phyloP scores from a whole-genome alignment of 2,329 filamentous ascomycete species.

The Arthrobotrys sinensis region DNA sequence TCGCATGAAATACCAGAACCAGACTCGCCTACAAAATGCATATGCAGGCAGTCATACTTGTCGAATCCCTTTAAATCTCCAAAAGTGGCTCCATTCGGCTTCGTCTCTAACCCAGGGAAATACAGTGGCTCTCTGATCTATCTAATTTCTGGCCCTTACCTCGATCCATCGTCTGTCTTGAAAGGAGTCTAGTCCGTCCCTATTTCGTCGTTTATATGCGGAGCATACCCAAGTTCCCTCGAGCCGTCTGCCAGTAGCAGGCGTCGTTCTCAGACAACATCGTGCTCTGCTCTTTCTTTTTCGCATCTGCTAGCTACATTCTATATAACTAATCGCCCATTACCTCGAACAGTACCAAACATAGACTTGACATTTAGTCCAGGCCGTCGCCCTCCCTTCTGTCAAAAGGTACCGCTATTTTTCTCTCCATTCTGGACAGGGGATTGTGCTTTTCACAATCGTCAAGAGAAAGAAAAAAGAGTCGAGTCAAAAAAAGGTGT shows the following conservation, averaged over 20 bases:
- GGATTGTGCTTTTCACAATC: slow-evolving; percentile 4
- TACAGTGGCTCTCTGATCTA: slow-evolving; percentile 17
- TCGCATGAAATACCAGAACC: slow-evolving; percentile 53
- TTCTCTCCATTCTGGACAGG: slow-evolving; percentile 7
- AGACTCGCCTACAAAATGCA: slow-evolving; percentile 58
- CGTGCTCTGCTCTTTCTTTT: slow-evolving; percentile 23
- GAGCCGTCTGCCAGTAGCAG: slow-evolving; percentile 18
- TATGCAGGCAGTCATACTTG: slow-evolving; percentile 57
- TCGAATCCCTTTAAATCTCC: slow-evolving; percentile 58
- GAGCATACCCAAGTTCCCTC: slow-evolving; percentile 32
- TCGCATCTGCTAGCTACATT: slow-evolving; percentile 54
- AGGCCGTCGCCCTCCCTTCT: slow-evolving; percentile 22
- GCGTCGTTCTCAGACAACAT: slow-evolving; percentile 22
- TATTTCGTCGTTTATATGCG: slow-evolving; percentile 56
- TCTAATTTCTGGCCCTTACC: slow-evolving; percentile 53
- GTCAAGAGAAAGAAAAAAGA: slow-evolving; percentile 2
- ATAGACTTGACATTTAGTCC: slow-evolving; percentile 46
- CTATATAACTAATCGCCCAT: slow-evolving; percentile 30
- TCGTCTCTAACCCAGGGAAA: slow-evolving; percentile 36
- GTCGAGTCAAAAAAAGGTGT: slow-evolving; percentile 8
- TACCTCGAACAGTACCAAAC: slow-evolving; percentile 28
- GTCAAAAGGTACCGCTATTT: slow-evolving; percentile 11
- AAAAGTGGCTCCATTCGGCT: slow-evolving; percentile 37
- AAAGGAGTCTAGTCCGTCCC: slow-evolving; percentile 17
- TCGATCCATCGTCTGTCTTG: slow-evolving; percentile 16